Evolutionary conservation across 306 rosid species (phyloP), one percentile per base, ranked within the genome.

Genomic region (Trifolium pratense): DNA sequence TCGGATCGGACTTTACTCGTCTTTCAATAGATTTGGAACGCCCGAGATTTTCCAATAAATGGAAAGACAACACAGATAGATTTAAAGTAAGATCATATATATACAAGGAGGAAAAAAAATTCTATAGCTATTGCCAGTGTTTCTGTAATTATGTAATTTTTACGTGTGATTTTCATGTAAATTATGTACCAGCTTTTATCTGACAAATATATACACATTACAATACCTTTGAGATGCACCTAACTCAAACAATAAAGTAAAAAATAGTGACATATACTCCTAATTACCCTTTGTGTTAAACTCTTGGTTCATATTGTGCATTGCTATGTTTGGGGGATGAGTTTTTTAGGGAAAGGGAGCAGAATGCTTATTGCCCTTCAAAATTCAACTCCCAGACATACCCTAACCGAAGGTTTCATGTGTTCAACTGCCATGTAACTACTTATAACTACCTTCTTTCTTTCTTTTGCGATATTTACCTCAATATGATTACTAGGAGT

Each of bases 31-130:
- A 15, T 46, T 46, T 46, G 52, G 1, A 4, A 15, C 16, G 7
- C 1, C 15, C 17, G 21, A 80, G 72, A 32, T 69, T 53, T 20
- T 59, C 61, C 60, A 15, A 29, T 34, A 31, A 60, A 68, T 18
- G 3, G 26, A 62, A 48, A 66, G 66, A 68, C 32, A 21, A 40
- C 70, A 75, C 11, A 20, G 73, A 71, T 66, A 60, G 23, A 34
- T n/a, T n/a, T 70, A 40, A 71, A 66, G 70, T 43, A 18, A 25
- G 70, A 29, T 45, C 70, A 20, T 68, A 43, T 69, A 48, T 57
- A 62, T 70, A 43, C 36, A 52, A 46, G 67, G 66, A 74, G 42
- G 18, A 32, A 29, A 70, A 29, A 57, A n/a, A 74, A 1, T 37
- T 43, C 15, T 66, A 14, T 42, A 42, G 6, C 48, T 42, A 42